These are phyloP conservation scores for Dorcoceras hygrometricum DNA, from an alignment of 257 asterid genomes.

Conservation along the genomic window DNA sequence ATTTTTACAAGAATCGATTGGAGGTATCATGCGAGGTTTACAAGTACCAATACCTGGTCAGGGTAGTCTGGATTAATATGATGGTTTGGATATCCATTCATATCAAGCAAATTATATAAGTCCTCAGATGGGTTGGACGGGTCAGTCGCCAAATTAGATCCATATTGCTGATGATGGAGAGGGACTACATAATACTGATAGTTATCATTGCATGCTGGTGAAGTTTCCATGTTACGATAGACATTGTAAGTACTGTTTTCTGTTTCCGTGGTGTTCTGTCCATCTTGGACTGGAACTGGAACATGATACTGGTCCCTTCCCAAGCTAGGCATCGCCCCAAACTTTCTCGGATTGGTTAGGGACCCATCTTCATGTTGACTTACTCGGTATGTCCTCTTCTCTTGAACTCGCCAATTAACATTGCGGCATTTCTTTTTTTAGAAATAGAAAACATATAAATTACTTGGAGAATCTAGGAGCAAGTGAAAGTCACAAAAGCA, in stretches of 20 bases:
- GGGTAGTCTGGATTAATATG: background rate
- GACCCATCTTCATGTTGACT: background rate
- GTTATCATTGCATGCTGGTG: background rate
- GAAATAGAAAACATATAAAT: background rate
- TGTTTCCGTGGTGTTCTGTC: background rate
- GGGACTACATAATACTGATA: background rate
- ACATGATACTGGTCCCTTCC: background rate
- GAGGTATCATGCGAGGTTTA: background rate
- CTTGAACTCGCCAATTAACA: constrained; percentile 44
- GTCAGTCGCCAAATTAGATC: constrained; percentile 7
- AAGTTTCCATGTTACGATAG: background rate
- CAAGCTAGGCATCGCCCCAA: constrained; percentile 42
- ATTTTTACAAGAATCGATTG: background rate
- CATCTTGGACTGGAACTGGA: background rate
- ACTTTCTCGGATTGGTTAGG: constrained; percentile 29
- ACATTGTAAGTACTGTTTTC: background rate
- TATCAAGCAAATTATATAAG: constrained; percentile 21
- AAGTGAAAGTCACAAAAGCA: too few relatives aligned
- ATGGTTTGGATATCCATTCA: constrained; percentile 17
- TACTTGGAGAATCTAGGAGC: too few relatives aligned
- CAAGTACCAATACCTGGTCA: constrained; percentile 22
- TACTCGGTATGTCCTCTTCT: constrained; percentile 7
- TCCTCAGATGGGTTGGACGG: constrained; percentile 7
- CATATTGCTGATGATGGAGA: constrained; percentile 10
- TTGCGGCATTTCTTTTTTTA: constrained; percentile 45